Evolutionary conservation across 2,329 filamentous ascomycete species (phyloP).

Genomic region (Hymenoscyphus repandus): DNA sequence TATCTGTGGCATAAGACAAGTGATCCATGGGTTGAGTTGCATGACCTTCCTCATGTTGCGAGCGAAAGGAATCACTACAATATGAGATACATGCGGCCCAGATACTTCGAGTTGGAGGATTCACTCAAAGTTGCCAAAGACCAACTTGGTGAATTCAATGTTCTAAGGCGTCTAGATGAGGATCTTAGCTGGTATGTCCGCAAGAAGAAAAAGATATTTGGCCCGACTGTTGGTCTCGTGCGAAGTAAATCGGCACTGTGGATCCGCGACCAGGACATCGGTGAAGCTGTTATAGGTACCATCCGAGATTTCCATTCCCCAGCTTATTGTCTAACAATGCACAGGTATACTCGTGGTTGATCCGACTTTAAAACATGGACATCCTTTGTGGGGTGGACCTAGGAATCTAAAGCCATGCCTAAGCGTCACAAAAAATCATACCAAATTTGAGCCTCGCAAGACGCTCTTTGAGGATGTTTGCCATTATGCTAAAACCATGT

Average conservation of each 20-base stretch:
- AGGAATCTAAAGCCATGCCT: slow-evolving; percentile 3
- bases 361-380: slow-evolving; percentile 3
- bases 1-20: slow-evolving; percentile 4
- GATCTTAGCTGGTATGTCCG: slow-evolving; percentile 8
- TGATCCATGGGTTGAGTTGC: slow-evolving; percentile 5
- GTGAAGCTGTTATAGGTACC: slow-evolving; percentile 5
- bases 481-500: slow-evolving; percentile 1
- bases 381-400: slow-evolving; percentile 7
- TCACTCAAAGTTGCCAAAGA: neutral
- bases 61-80: slow-evolving; percentile 6
- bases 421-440: neutral
- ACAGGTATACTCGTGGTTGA: slow-evolving; percentile 8
- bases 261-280: slow-evolving; percentile 3
- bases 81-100: slow-evolving; percentile 8
- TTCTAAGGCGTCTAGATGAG: slow-evolving; percentile 8
- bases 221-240: slow-evolving; percentile 7
- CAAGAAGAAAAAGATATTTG: slow-evolving; percentile 1
- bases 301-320: neutral
- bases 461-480: slow-evolving; percentile 7
- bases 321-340: neutral
- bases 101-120: slow-evolving; percentile 7
- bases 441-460: neutral
- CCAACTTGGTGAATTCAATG: slow-evolving; percentile 9
- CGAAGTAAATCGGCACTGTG: slow-evolving; percentile 11
- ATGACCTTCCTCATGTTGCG: slow-evolving; percentile 2